A percentile compares a stretch with the other conserved stretches of the same genome.
Conservation (phyloP, 2,329 filamentous ascomycete species). For the Aspergillus nomiae region DNA sequence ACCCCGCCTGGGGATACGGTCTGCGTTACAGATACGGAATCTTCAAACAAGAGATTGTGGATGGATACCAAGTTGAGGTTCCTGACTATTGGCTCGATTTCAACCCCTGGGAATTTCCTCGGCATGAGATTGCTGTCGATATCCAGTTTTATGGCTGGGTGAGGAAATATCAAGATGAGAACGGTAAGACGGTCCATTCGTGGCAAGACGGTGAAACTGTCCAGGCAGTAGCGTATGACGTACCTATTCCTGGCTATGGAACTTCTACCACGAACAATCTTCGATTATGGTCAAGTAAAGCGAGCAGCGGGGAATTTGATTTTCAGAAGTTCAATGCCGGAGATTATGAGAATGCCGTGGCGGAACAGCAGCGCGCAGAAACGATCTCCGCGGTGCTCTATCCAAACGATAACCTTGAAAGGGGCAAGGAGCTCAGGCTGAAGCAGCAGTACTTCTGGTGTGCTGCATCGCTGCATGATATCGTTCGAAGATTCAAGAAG, state of each 20-base stretch:
- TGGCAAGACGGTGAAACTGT: constrained; percentile 97
- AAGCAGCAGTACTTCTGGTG: constrained; percentile 99
- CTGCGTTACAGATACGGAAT: constrained; percentile 95
- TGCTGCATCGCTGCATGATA: constrained; percentile 92
- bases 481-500: constrained; percentile 98
- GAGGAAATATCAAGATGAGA: constrained; percentile 70
- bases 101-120: constrained; percentile 98
- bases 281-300: constrained; percentile 95
- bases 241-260: constrained; percentile 85
- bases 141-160: constrained; percentile 95
- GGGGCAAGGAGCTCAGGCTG: constrained; percentile 92
- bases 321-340: constrained; percentile 99
- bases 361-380: constrained; percentile 98
- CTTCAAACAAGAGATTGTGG: constrained; percentile 98
- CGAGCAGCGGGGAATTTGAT: constrained; percentile 94
- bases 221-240: constrained; percentile 89
- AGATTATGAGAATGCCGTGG: constrained; percentile 96
- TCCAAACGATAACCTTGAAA: constrained; percentile 94
- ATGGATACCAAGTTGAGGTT: constrained; percentile 97
- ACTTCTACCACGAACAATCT: constrained; percentile 95
- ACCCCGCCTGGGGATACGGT: constrained; percentile 95
- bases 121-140: constrained; percentile 93
- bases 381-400: constrained; percentile 97
- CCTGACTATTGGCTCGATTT: constrained; percentile 99
- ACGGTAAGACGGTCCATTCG: constrained; percentile 71